Base-by-base conservation (phyloP, 2,329 filamentous ascomycete species). In the Stachybotrys chartarum region DNA sequence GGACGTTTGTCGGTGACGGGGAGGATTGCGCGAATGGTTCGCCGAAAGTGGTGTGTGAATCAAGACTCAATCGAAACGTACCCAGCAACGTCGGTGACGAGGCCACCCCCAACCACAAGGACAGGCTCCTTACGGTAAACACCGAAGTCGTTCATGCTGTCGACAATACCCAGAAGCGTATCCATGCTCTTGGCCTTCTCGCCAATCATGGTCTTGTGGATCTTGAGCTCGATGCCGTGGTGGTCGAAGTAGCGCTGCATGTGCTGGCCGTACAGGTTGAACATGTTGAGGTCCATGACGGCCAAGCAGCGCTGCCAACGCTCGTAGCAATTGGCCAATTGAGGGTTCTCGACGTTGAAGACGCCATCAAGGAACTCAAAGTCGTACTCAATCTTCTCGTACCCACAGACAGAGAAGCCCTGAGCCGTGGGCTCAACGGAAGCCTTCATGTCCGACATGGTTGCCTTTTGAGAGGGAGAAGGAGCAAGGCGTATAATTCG, bases 361-460 rank as follows among this genome's bases (percentile, higher is more conserved):
- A 90, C 78, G 51, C 80, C 82, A 61, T 90, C 86, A 50, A 89
- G 78, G 70, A 90, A 88, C 54, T 83, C 82, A 68, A 90, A 90
- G 70, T 88, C 85, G 67, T 89, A 89, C 65, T 87, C 82, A 65
- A 89, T 88, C 76, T 87, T 89, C 75, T 90, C 86, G 63, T 87
- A 88, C 30, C 86, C 86, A 61, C 84, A 82, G 58, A 89, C 85
- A 60, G 86, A 82, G 71, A 89, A 89, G 44, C 86, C 86, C 57
- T 77, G 75, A 62, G 77, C 71, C 58, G 83, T 88, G 72, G 86
- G 80, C 58, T 76, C 71, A 60, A 89, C 85, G 54, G 78, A 79
- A 56, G 86, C 86, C 64, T 82, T 85, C 67, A 87, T 78, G 67
- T 89, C 84, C 66, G 86, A 89, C 85, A 89, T 88, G 59, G 60